Evolutionary conservation across 2,329 filamentous ascomycete species (phyloP).

Genomic region (Penicillium frequentans): DNA sequence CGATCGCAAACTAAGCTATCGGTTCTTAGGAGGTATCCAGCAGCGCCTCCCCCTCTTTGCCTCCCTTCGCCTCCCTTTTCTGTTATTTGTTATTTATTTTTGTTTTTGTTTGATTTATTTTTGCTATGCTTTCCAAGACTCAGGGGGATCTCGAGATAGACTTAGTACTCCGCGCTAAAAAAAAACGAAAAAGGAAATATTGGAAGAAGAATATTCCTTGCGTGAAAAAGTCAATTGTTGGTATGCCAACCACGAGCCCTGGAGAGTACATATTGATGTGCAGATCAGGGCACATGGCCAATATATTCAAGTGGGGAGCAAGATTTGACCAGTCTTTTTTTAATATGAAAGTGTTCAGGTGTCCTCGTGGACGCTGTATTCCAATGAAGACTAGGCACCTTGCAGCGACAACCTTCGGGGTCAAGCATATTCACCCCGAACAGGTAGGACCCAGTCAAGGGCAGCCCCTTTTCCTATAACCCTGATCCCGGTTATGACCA

Average conservation of each 20-base stretch:
- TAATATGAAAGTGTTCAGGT: background rate
- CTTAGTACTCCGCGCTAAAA: background rate
- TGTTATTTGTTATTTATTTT: background rate
- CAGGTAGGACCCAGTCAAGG: slow-evolving; percentile 9
- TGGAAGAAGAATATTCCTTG: background rate
- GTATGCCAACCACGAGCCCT: slow-evolving; percentile 2
- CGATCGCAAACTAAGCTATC: slow-evolving; percentile 14
- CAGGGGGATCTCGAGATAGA: background rate
- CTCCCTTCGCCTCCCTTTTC: background rate
- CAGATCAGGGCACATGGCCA: slow-evolving; percentile 12
- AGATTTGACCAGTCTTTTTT: slow-evolving; percentile 9
- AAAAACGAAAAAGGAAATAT: background rate
- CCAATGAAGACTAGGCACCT: slow-evolving; percentile 25
- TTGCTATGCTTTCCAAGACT: background rate
- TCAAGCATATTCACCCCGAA: slow-evolving; percentile 6
- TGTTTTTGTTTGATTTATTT: background rate
- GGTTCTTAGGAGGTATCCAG: slow-evolving; percentile 3
- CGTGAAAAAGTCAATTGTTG: background rate
- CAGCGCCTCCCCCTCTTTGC: background rate
- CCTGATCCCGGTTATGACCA: background rate
- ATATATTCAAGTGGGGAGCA: slow-evolving; percentile 6
- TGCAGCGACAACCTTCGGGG: slow-evolving; percentile 17
- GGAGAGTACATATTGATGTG: slow-evolving; percentile 4
- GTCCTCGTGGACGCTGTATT: slow-evolving; percentile 21
- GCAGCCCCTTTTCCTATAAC: slow-evolving; percentile 3